Base-by-base conservation (phyloP, 805 yeast species). In the Wickerhamiella parazyma region DNA sequence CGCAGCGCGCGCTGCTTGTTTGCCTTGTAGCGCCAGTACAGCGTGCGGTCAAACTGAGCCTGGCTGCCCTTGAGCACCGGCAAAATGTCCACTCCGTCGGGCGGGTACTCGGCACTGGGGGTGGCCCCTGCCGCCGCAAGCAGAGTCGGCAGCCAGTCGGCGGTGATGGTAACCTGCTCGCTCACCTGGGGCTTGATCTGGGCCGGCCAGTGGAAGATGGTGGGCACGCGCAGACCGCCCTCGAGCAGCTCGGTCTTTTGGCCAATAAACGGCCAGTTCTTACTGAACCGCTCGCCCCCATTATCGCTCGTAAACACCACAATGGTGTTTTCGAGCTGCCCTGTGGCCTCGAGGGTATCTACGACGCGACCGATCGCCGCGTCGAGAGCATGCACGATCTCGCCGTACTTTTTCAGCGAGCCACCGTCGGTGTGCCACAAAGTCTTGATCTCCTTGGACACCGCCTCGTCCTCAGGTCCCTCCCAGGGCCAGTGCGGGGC, bases 401-500 rank as follows among this genome's bases (percentile, higher is more conserved):
- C 78, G n/a, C 79, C 79, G 54, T 73, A 75, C 22, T 65, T 62
- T 0, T 67, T 67, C 28, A 75, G 55, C 19, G 73, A 61, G 0
- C 78, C 78, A 2, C 79, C 79, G 6, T 58, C 61, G 47, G 67
- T 68, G 22, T 44, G 41, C 50, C 71, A 70, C 6, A 57, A 48
- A 3, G 75, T 74, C 43, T 63, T 62, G 54, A 75, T 72, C 46
- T 73, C 71, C 4, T 57, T 64, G 41, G 73, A 62, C 6, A 62
- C 53, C 5, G 69, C 70, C 39, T 56, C 56, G n/a, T 49, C 54
- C 29, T 50, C 46, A 5, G 78, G 78, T 1, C 80, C 80, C 55
- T 75, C 80, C 51, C 67, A 65, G 9, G 80, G 80, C 80, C 80
- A 75, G 53, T 75, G 80, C 2, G 80, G 80, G 1, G 80, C 80